Evolutionary conservation across 768 basidiomycete genomes (phyloP).

Genomic region (Pisolithus albus): DNA sequence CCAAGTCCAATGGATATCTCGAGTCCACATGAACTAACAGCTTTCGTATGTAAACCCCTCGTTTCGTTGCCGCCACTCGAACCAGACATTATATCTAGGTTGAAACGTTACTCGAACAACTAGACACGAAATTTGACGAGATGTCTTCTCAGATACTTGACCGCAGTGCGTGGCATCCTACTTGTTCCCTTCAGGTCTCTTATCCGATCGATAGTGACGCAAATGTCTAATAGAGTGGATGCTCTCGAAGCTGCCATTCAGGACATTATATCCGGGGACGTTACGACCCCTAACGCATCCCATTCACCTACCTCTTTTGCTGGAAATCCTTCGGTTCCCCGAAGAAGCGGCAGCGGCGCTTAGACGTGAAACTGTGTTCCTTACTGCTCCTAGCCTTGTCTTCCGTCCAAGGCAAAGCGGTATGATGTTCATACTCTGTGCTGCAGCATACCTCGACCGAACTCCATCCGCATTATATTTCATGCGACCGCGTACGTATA

Average conservation of each 20-base stretch:
- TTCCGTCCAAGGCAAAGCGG: too few relatives aligned
- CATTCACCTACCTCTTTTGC: slow-evolving; percentile 51
- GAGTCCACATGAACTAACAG: slow-evolving; percentile 89
- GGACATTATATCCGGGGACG: slow-evolving; percentile 80
- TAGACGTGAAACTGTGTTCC: slow-evolving; percentile 8
- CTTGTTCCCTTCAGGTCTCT: slow-evolving; percentile 1
- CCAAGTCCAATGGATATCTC: slow-evolving; percentile 61
- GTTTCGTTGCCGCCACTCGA: not conserved
- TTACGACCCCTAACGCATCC: slow-evolving; percentile 43
- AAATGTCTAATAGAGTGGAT: slow-evolving; percentile 91
- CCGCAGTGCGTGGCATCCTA: slow-evolving; percentile 48
- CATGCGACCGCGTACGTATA: too few relatives aligned
- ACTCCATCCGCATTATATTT: too few relatives aligned
- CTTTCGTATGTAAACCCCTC: slow-evolving; percentile 62
- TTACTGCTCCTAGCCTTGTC: not conserved
- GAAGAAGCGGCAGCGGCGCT: slow-evolving; percentile 37
- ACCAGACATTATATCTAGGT: slow-evolving; percentile 43
- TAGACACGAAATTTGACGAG: slow-evolving; percentile 88
- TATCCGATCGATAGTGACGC: slow-evolving; percentile 54
- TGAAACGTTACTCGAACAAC: slow-evolving; percentile 78
- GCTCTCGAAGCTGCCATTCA: slow-evolving; percentile 85
- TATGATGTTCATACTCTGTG: not conserved
- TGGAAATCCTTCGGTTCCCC: slow-evolving; percentile 21
- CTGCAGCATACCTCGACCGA: too few relatives aligned
- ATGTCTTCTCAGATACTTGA: slow-evolving; percentile 89